A percentile compares a stretch with the other conserved stretches of the same genome.
Evolutionary conservation across 1,284 basidiomycete genomes (phyloP).

Genomic region (Anthracocystis panici-leucophaei): DNA sequence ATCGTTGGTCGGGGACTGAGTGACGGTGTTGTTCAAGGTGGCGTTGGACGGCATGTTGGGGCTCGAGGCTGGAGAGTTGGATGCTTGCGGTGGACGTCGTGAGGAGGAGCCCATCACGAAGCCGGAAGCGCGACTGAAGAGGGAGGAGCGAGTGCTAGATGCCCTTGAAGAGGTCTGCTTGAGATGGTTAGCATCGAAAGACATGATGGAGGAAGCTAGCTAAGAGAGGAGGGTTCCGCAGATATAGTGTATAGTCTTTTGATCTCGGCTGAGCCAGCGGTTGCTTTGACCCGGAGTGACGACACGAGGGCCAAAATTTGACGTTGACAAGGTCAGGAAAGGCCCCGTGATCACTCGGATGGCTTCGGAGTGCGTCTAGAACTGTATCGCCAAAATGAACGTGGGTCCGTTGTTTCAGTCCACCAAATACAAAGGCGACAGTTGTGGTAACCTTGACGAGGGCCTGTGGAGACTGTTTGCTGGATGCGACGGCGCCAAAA

Average conservation of each 20-base stretch:
- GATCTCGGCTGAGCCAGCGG: too few species aligned
- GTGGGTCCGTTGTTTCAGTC: background rate
- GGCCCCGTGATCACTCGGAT: slow-evolving; percentile 18
- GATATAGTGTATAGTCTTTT: background rate
- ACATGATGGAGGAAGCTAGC: slow-evolving; percentile 34
- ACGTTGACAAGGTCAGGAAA: background rate
- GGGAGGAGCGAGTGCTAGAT: slow-evolving; percentile 40
- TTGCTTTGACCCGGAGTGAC: background rate
- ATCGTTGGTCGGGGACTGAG: slow-evolving; percentile 5
- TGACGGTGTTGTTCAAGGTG: background rate
- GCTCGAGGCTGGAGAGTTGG: slow-evolving; percentile 20
- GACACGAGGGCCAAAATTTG: background rate
- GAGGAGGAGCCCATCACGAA: slow-evolving; percentile 36
- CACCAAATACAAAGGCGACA: background rate
- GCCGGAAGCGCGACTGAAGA: slow-evolving; percentile 45
- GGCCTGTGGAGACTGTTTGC: background rate
- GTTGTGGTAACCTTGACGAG: background rate
- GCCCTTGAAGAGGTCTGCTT: slow-evolving; percentile 37
- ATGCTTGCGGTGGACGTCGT: slow-evolving; percentile 27
- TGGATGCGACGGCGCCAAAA: background rate
- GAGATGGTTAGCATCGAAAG: slow-evolving; percentile 21
- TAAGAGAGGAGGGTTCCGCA: background rate
- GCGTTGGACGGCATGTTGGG: slow-evolving; percentile 5
- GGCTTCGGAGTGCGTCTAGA: slow-evolving; percentile 1
- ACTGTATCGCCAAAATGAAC: background rate